Base-by-base conservation (phyloP, 495 filamentous ascomycete species). In the Articulospora tetracladia region DNA sequence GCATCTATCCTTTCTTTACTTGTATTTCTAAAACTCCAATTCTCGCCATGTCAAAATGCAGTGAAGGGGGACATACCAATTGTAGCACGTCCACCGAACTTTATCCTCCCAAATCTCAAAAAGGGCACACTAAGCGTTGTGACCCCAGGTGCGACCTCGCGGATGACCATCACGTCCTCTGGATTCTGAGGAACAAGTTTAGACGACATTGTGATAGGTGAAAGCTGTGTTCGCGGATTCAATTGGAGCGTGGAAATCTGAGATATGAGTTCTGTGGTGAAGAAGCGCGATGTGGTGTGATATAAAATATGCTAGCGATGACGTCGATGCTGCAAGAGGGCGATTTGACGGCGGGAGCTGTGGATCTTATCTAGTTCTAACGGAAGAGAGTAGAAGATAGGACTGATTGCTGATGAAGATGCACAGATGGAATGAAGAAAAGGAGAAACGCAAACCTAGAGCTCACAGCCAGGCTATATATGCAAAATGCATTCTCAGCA, bases 121-220 rank as follows among this genome's bases (percentile, higher is more conserved):
- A 98, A 98, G 19, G 94, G 94, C 1, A 89, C 76, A 10, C 90
- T 94, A 69, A 92, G 79, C 24, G 89, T 97, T 26, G 88, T 82
- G 63, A 98, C 83, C 56, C 88, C 83, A 1, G 91, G 87, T 2
- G 86, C 88, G 60, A 97, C 74, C 62, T 88, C 76, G 57, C 94
- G 91, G 64, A 97, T 91, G 15, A 96, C 89, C 86, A 96, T 94
- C 47, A 90, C 82, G 60, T 87, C 81, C 23, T 84, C 79, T 8
- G 91, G 91, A 69, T 93, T 85, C 12, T 32, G 17, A 46, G 57
- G 62, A 15, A 80, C 69, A 58, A 80, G 73, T 57, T 66, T 60
- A 13, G 19, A 4, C 1, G 66, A 54, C 62, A 65, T 67, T 12
- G 2, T 63, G 28, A 24, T 44, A 15, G 39, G 39, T 44, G 15